Base-by-base conservation (phyloP, 371 early-diverging fungal genomes). In the Apophysomyces variabilis region DNA sequence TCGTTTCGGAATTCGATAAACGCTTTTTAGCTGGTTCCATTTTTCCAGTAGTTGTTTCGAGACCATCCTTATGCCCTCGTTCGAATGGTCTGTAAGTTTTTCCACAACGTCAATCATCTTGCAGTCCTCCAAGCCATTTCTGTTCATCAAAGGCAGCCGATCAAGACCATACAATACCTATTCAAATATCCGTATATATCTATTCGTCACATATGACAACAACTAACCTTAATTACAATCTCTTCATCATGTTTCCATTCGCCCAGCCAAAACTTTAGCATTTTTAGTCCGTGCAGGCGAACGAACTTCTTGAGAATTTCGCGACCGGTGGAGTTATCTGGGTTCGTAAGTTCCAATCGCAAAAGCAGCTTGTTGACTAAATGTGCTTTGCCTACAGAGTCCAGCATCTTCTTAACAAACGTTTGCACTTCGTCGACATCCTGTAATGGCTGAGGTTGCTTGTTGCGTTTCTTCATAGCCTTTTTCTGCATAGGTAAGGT, bases 111-210 rank as follows among this genome's bases (percentile, higher is more conserved):
- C 84, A 57, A 83, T 77, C 66, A 87, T 73, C 46, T 80, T 76
- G 18, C 82, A 78, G 61, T 91, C 91, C 54, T 89, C 91, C 11
- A 91, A 76, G 3, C 90, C 85, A 71, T 89, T 91, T 56, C 87
- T 76, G 39, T 87, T 90, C 14, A 84, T 70, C 8, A 90, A 70
- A 5, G 90, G 89, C 64, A 76, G 41, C 36, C 60, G 62, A 3
- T 63, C 47, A 35, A 76, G 44, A 4, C 72, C 72, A 13, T 67
- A 59, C 4, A 76, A 11, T 0, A 73, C 56, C 50, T 47, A 37
- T 18, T 35, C 11, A 32, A 38, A 60, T 7, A 14, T 26, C 7
- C 38, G 39, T 39, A n/a, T 39, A n/a, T 38, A 41, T n/a, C 38
- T 35, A 18, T n/a, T 7, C 54, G 41, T 38, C 26, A 12, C 18